Base-by-base conservation (phyloP, 2,329 filamentous ascomycete genomes). In the Stromatinia cepivora region DNA sequence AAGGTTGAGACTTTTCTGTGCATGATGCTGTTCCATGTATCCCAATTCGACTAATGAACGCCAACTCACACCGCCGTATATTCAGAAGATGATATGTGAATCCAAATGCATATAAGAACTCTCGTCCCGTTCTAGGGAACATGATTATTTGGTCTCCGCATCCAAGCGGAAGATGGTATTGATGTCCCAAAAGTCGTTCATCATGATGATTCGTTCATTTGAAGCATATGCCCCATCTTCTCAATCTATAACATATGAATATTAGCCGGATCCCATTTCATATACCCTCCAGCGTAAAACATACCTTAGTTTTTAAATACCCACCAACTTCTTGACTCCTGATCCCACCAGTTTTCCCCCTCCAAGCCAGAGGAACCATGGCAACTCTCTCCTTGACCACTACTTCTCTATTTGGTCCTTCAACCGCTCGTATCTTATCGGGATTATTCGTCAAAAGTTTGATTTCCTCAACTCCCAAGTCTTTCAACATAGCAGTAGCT, bases 361-460 rank as follows among this genome's bases (percentile, higher is more conserved):
- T 92, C 95, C 95, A 99, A 13, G 93, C 94, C 71, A 98, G 79
- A 4, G 95, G 95, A 70, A 99, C 90, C 95, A 99, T 99, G 1
- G 94, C 90, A 17, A 99, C 94, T 58, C 95, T 83, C 81, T 98
- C 94, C 73, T 86, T 92, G 2, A 99, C 95, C 11, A 91, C 85
- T 17, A 99, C 85, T 81, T 99, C 94, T 15, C 93, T 84, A 73
- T 92, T 92, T 0, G 94, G 94, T 0, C 95, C 95, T 79, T 99
- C 95, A 0, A 99, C 92, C 0, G 95, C 95, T 22, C 93, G 85
- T 54, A 99, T 92, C 83, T 99, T 99, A 76, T 99, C 95, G 0
- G 95, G 95, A 76, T 99, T 99, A 79, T 99, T 99, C 13, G 95
- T 99, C 75, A 99, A 82, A 64, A 99, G 82, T 48, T 92, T 85